A percentile compares a stretch with the other conserved stretches of the same genome.
Evolutionary conservation across 129 eudicot genomes (phyloP).

Genomic region (Silybum marianum): DNA sequence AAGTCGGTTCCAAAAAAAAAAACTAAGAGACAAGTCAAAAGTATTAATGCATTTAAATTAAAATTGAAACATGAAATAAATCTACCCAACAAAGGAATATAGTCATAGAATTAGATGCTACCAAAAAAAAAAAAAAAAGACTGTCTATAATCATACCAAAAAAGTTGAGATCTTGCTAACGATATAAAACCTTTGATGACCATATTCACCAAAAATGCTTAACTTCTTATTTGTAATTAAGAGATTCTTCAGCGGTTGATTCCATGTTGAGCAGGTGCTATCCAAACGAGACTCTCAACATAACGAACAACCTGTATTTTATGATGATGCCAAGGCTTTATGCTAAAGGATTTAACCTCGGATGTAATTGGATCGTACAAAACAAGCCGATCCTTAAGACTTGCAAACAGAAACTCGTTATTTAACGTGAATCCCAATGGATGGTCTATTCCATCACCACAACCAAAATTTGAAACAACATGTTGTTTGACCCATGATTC

Average conservation of each 20-base stretch:
- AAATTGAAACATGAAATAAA: no score
- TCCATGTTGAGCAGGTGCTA: not conserved
- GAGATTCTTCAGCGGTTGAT: not conserved
- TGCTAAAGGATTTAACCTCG: not conserved
- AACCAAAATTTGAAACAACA: not conserved
- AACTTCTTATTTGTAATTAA: not conserved
- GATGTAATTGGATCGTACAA: no score
- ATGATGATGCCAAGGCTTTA: not conserved
- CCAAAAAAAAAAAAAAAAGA: no score
- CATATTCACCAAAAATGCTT: conserved; percentile 5
- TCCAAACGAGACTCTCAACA: conserved; percentile 14
- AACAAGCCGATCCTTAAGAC: no score
- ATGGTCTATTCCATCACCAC: not conserved
- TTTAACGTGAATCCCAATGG: not conserved
- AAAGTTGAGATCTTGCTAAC: no score
- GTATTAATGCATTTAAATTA: no score
- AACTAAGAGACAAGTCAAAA: no score
- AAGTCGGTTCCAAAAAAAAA: no score
- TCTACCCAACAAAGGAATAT: no score
- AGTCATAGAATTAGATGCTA: no score
- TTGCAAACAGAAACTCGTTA: no score
- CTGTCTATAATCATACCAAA: no score
- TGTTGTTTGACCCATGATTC: conserved; percentile 14
- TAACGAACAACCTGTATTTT: not conserved
- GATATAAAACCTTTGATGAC: not conserved